Evolutionary conservation across 768 basidiomycete genomes (phyloP).

Genomic region (Termitomyces heimii): DNA sequence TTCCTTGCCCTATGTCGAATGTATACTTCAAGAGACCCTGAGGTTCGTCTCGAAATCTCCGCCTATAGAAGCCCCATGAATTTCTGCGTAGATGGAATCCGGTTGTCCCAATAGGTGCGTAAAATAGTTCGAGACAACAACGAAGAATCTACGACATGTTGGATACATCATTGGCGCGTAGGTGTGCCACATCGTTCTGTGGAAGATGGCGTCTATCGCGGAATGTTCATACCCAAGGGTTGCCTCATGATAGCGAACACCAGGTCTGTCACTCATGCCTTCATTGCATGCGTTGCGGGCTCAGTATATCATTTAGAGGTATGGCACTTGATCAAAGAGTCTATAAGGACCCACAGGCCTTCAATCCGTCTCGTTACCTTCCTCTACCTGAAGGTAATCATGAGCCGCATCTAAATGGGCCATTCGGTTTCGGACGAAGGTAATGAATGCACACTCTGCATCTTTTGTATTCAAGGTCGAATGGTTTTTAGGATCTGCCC

Average conservation of each 20-base stretch:
- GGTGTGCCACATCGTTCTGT: slow-evolving; percentile 9
- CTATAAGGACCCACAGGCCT: slow-evolving; percentile 2
- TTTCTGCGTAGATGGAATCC: neutral
- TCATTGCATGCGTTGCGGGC: neutral
- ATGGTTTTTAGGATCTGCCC: neutral
- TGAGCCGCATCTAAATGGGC: neutral
- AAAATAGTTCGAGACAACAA: neutral
- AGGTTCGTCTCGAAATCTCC: neutral
- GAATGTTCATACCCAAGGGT: neutral
- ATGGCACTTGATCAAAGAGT: slow-evolving; percentile 7
- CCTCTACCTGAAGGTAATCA: neutral
- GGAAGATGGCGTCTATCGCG: slow-evolving; percentile 3
- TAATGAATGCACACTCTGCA: neutral
- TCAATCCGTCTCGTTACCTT: slow-evolving; percentile 5
- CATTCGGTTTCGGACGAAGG: slow-evolving; percentile 3
- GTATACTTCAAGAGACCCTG: slow-evolving; percentile 9
- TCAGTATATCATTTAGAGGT: neutral
- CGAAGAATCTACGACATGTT: neutral
- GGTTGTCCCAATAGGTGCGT: neutral
- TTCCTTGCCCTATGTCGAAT: slow-evolving; percentile 16
- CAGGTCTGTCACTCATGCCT: neutral
- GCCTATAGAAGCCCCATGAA: neutral
- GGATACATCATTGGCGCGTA: neutral
- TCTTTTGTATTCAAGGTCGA: neutral
- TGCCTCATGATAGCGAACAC: slow-evolving; percentile 7